Conservation (phyloP, 306 rosid species). For the Ormosia semicastrata region DNA sequence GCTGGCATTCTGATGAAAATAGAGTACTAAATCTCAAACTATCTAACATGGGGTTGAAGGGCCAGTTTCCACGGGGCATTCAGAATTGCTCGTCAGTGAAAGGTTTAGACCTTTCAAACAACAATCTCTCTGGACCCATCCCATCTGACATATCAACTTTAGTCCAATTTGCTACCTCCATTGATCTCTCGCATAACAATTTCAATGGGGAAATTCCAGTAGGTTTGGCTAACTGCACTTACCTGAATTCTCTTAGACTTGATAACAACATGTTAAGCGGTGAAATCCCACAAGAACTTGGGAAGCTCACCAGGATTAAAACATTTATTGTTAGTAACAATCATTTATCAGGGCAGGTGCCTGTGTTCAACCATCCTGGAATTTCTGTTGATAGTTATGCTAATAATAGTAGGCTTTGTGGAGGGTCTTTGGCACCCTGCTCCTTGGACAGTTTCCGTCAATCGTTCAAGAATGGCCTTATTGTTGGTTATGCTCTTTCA, state of each 20-base stretch:
- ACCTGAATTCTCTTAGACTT: not conserved
- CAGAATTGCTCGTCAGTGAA: not conserved
- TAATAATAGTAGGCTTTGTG: slow-evolving; percentile 4
- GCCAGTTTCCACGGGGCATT: slow-evolving; percentile 18
- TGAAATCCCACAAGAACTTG: slow-evolving; percentile 6
- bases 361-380: accelerated
- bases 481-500: slow-evolving; percentile 15
- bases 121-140: slow-evolving; percentile 19
- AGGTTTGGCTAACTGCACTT: not conserved
- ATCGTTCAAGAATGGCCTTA: slow-evolving; percentile 11
- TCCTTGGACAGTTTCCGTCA: not conserved
- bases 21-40: slow-evolving; percentile 3
- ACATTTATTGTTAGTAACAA: not conserved
- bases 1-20: slow-evolving; percentile 1
- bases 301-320: not conserved
- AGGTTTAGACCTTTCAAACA: not conserved
- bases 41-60: slow-evolving; percentile 15
- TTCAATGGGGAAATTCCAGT: slow-evolving; percentile 23
- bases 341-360: slow-evolving; percentile 23
- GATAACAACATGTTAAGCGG: slow-evolving; percentile 17
- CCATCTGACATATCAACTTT: not conserved
- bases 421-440: slow-evolving; percentile 17
- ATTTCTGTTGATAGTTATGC: not conserved
- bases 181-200: slow-evolving; percentile 10
- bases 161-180: not conserved